Evolutionary conservation across 169 alveolate species (phyloP).

Genomic region (Cryptosporidium canis): DNA sequence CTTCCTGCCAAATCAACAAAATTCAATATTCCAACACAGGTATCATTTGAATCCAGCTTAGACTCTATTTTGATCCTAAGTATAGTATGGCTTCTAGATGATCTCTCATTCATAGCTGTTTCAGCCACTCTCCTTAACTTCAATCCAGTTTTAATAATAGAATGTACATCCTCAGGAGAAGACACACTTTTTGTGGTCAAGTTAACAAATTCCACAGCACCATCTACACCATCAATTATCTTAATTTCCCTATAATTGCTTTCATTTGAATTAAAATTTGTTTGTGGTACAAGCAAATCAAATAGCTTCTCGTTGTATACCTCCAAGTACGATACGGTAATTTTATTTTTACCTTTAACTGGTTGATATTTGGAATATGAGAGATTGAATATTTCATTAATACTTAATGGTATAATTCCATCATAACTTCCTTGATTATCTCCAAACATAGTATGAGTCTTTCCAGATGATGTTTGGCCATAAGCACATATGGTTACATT

Average conservation of each 20-base stretch:
- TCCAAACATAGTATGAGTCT: constrained; percentile 87
- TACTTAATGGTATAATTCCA: constrained; percentile 55
- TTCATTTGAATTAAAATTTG: neutral
- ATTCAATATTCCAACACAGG: constrained; percentile 83
- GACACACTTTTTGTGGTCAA: constrained; percentile 31
- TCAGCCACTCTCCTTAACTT: constrained; percentile 76
- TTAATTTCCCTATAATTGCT: constrained; percentile 9
- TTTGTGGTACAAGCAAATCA: constrained; percentile 73
- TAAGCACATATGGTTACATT: constrained; percentile 90
- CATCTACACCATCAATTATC: constrained; percentile 67
- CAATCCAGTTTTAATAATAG: constrained; percentile 66
- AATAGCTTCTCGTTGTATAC: constrained; percentile 78
- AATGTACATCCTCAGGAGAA: constrained; percentile 41
- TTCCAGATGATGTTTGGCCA: constrained; percentile 92
- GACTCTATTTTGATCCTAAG: constrained; percentile 75
- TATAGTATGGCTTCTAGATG: constrained; percentile 79
- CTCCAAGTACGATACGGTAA: constrained; percentile 75
- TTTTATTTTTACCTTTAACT: neutral
- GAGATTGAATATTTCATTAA: constrained; percentile 30
- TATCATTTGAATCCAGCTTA: constrained; percentile 42
- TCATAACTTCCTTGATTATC: constrained; percentile 66
- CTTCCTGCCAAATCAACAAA: constrained; percentile 86
- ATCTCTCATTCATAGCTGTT: constrained; percentile 78
- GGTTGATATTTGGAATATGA: neutral
- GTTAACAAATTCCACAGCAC: constrained; percentile 39